phyloP scores from a whole-genome alignment of 2,329 filamentous ascomycete species.

The Trichophyton mentagrophytes region DNA sequence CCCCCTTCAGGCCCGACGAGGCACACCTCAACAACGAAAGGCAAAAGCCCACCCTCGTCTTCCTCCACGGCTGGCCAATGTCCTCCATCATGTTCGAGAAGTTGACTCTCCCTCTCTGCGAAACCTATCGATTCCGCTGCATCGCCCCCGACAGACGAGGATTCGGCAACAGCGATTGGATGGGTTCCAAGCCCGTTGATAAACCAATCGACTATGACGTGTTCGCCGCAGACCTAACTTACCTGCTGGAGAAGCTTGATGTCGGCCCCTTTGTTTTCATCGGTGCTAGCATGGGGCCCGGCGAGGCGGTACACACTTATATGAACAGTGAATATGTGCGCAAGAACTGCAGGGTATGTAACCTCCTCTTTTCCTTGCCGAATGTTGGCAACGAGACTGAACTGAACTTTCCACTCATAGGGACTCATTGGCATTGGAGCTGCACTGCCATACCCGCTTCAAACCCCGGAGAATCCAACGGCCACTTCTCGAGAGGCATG shows the following conservation, averaged over 20 bases:
- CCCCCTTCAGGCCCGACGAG: conserved; percentile 7
- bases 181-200: conserved; percentile 9
- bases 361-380: background rate
- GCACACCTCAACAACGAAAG: conserved; percentile 7
- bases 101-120: conserved; percentile 18
- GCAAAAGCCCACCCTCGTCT: conserved; percentile 15
- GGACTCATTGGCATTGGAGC: conserved; percentile 20
- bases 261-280: conserved; percentile 18
- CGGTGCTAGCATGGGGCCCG: conserved; percentile 21
- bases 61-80: conserved; percentile 24
- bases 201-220: conserved; percentile 19
- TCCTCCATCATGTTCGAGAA: conserved; percentile 21
- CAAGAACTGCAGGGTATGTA: conserved; percentile 15
- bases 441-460: conserved; percentile 16
- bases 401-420: conserved; percentile 5
- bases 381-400: background rate
- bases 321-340: conserved; percentile 14
- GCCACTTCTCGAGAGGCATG: conserved; percentile 17
- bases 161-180: conserved; percentile 23
- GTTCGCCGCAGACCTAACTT: conserved; percentile 19
- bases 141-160: conserved; percentile 21
- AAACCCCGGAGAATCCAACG: conserved; percentile 15
- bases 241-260: conserved; percentile 15
- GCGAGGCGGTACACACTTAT: conserved; percentile 19
- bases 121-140: conserved; percentile 20